These are phyloP conservation scores for Cladobotryum mycophilum DNA, from an alignment of 2,329 filamentous ascomycete species.

Conservation along the genomic window DNA sequence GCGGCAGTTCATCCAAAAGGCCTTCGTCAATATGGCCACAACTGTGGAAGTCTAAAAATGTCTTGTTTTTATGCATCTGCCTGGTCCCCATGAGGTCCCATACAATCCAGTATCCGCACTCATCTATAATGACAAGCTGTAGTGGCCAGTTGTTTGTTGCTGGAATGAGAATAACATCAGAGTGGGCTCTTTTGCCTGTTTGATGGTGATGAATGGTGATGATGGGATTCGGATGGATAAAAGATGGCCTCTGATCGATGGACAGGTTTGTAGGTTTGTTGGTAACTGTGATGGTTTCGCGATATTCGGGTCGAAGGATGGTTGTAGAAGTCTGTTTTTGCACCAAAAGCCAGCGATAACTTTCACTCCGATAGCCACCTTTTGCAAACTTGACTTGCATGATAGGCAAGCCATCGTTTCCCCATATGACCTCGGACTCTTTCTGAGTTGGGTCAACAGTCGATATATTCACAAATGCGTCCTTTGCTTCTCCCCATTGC, in stretches of 20 bases:
- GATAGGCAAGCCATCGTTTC: conserved; percentile 44
- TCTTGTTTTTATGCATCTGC: conserved; percentile 26
- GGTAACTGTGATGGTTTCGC: conserved; percentile 14
- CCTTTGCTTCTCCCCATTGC: conserved; percentile 45
- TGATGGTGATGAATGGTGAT: conserved; percentile 44
- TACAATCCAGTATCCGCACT: conserved; percentile 59
- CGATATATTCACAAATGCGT: conserved; percentile 41
- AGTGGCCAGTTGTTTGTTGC: conserved; percentile 39
- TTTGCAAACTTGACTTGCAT: conserved; percentile 44
- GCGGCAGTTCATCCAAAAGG: conserved; percentile 28
- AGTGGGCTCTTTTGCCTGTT: conserved; percentile 51
- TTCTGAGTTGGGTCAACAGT: conserved; percentile 34
- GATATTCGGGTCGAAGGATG: conserved; percentile 46
- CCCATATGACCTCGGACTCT: conserved; percentile 49
- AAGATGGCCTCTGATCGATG: conserved; percentile 33
- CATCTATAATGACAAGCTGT: conserved; percentile 61
- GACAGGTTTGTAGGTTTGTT: conserved; percentile 2
- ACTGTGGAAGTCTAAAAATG: conserved; percentile 26
- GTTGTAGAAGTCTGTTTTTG: conserved; percentile 47
- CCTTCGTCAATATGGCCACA: conserved; percentile 41
- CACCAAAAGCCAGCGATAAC: conserved; percentile 45
- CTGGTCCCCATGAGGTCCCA: conserved; percentile 50
- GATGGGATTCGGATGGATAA: conserved; percentile 50
- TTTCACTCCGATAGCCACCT: conserved; percentile 29
- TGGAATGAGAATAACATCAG: conserved; percentile 61